These are phyloP conservation scores for Brassica balearica DNA, from an alignment of 441 rosid genomes.

Conservation along the genomic window DNA sequence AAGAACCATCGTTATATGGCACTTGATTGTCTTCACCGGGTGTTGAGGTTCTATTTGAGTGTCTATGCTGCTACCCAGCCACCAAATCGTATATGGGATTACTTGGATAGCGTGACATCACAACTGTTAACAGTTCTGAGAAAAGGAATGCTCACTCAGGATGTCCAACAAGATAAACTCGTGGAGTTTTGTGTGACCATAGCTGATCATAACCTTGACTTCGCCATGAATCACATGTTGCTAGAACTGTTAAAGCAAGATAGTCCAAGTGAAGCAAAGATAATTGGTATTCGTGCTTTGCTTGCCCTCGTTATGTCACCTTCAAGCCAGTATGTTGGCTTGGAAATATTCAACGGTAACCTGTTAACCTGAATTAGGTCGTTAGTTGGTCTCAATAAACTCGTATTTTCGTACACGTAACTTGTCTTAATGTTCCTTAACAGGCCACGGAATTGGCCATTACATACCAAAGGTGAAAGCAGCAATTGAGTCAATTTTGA, in stretches of 20 bases:
- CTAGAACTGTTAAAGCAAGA: constrained; percentile 97
- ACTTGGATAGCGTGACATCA: constrained; percentile 97
- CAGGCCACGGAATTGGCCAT: constrained; percentile 92
- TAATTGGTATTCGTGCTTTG: constrained; percentile 96
- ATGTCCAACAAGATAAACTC: constrained; percentile 97
- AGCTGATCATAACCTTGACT: constrained; percentile 99
- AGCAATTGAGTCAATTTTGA: constrained; percentile 94
- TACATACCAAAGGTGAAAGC: constrained; percentile 99
- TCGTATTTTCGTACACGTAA: background rate
- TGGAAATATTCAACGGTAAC: constrained; percentile 92
- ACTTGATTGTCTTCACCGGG: constrained; percentile 97
- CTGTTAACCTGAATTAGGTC: constrained; percentile 35
- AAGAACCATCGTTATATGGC: constrained; percentile 99
- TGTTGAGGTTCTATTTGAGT: constrained; percentile 94
- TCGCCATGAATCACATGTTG: constrained; percentile 99
- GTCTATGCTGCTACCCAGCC: constrained; percentile 96
- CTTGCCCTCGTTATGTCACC: constrained; percentile 97
- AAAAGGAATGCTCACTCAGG: constrained; percentile 98
- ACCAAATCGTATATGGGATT: constrained; percentile 97
- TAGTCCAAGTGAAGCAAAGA: constrained; percentile 96
- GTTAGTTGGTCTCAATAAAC: constrained; percentile 28
- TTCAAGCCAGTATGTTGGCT: constrained; percentile 85
- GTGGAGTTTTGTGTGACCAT: constrained; percentile 98
- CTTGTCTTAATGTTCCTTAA: constrained; percentile 34
- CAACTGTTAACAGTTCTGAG: constrained; percentile 87